Conservation (phyloP, 495 filamentous ascomycete species). For the Aspergillus taichungensis region DNA sequence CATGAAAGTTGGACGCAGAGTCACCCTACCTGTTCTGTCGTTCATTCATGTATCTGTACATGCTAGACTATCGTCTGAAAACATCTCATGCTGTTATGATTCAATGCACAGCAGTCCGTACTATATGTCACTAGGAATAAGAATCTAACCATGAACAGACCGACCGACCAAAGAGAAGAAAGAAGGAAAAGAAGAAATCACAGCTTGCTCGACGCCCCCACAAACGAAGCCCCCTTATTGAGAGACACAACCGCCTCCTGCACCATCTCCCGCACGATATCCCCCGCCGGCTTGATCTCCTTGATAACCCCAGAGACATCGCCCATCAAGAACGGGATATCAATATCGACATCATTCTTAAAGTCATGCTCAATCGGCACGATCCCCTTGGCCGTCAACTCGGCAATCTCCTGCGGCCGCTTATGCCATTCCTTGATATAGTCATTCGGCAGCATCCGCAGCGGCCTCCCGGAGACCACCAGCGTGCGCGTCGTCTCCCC, state of each 20-base stretch:
- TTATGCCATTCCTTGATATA: slow-evolving; percentile 75
- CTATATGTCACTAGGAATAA: neutral
- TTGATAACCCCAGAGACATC: slow-evolving; percentile 73
- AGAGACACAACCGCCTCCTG: slow-evolving; percentile 63
- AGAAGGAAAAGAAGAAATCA: slow-evolving; percentile 11
- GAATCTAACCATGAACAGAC: too few species aligned
- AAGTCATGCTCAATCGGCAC: slow-evolving; percentile 75
- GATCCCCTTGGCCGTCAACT: slow-evolving; percentile 61
- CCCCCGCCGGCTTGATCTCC: slow-evolving; percentile 66
- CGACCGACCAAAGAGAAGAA: slow-evolving; percentile 1
- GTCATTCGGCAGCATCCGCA: slow-evolving; percentile 72
- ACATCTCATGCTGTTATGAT: slow-evolving; percentile 7
- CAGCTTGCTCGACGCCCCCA: slow-evolving; percentile 28
- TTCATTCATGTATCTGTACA: slow-evolving; percentile 32
- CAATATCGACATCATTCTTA: slow-evolving; percentile 66
- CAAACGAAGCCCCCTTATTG: slow-evolving; percentile 32
- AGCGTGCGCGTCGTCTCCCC: slow-evolving; percentile 70
- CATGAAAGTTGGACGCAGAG: neutral
- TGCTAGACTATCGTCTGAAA: slow-evolving; percentile 21
- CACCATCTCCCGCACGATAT: slow-evolving; percentile 86
- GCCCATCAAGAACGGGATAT: slow-evolving; percentile 86
- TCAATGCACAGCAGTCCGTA: slow-evolving; percentile 4
- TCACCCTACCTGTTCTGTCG: neutral
- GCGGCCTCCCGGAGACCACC: slow-evolving; percentile 67
- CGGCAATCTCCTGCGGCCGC: slow-evolving; percentile 58